Evolutionary conservation across 257 asterid species (phyloP).

Genomic region (Nyctanthes arbortristis): DNA sequence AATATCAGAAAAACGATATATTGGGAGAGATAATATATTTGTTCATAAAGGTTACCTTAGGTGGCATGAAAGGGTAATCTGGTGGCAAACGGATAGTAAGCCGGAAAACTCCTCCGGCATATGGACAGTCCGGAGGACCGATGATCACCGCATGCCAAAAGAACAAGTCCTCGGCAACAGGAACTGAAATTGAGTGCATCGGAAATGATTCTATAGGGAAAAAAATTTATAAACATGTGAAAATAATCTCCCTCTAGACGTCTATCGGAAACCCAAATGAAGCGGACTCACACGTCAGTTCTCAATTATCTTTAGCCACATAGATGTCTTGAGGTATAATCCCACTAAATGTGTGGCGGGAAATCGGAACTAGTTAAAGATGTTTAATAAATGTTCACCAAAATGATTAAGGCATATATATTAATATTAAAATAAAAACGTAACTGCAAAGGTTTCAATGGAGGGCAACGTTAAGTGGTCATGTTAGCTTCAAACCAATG

Average conservation of each 20-base stretch:
- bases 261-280: not conserved
- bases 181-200: slow-evolving; percentile 44
- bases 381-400: too few species aligned
- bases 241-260: not conserved
- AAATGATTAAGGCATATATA: too few species aligned
- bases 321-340: too few species aligned
- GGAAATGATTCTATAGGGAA: not conserved
- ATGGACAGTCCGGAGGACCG: slow-evolving; percentile 87
- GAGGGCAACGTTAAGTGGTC: too few species aligned
- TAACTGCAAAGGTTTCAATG: too few species aligned
- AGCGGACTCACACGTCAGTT: too few species aligned
- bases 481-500: too few species aligned
- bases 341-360: too few species aligned
- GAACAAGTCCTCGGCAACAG: slow-evolving; percentile 82
- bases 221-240: too few species aligned
- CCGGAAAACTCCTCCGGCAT: slow-evolving; percentile 76
- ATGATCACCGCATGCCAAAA: slow-evolving; percentile 88
- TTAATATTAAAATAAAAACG: too few species aligned
- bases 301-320: too few species aligned
- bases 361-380: too few species aligned
- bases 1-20: not conserved
- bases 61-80: slow-evolving; percentile 84
- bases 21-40: slow-evolving; percentile 6
- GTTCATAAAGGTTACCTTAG: slow-evolving; percentile 65
- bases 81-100: slow-evolving; percentile 81